A percentile compares a stretch with the other conserved stretches of the same genome.
phyloP scores from a whole-genome alignment of 371 early-diverging fungal species.

The Rhizopus sp. region DNA sequence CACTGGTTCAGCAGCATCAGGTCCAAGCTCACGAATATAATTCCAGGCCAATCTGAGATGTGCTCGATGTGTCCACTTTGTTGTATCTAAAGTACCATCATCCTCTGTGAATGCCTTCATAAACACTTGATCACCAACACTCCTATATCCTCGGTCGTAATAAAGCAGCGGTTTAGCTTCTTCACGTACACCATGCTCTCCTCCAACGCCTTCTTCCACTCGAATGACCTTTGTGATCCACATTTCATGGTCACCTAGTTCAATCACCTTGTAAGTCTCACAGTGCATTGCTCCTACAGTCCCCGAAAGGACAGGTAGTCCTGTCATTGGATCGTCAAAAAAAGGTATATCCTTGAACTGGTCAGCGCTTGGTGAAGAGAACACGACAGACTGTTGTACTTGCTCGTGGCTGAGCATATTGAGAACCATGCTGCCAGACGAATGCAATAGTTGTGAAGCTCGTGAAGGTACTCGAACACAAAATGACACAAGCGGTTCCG shows the following conservation, averaged over 20 bases:
- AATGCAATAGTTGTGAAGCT: slow-evolving; percentile 57
- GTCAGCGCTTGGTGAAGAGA: slow-evolving; percentile 61
- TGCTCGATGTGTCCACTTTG: slow-evolving; percentile 63
- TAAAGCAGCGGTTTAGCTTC: slow-evolving; percentile 61
- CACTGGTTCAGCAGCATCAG: slow-evolving; percentile 38
- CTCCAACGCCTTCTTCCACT: slow-evolving; percentile 60
- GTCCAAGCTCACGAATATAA: slow-evolving; percentile 50
- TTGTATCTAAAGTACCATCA: slow-evolving; percentile 37
- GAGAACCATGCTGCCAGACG: slow-evolving; percentile 61
- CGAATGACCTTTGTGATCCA: slow-evolving; percentile 66
- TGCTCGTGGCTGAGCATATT: slow-evolving; percentile 63
- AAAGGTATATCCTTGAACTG: slow-evolving; percentile 58
- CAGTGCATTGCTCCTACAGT: slow-evolving; percentile 71
- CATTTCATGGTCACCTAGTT: slow-evolving; percentile 69
- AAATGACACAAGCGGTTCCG: slow-evolving; percentile 67
- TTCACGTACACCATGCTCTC: slow-evolving; percentile 43
- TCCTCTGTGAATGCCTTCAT: slow-evolving; percentile 52
- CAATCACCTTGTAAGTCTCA: slow-evolving; percentile 43
- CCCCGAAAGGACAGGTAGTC: slow-evolving; percentile 60
- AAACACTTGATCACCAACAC: slow-evolving; percentile 61
- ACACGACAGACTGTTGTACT: slow-evolving; percentile 61
- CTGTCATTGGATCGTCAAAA: slow-evolving; percentile 53
- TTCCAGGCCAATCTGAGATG: slow-evolving; percentile 70
- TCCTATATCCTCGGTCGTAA: slow-evolving; percentile 65
- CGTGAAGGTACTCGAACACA: slow-evolving; percentile 67